These are phyloP conservation scores for Mycena vulgaris DNA, from an alignment of 768 basidiomycete species.

Conservation along the genomic window DNA sequence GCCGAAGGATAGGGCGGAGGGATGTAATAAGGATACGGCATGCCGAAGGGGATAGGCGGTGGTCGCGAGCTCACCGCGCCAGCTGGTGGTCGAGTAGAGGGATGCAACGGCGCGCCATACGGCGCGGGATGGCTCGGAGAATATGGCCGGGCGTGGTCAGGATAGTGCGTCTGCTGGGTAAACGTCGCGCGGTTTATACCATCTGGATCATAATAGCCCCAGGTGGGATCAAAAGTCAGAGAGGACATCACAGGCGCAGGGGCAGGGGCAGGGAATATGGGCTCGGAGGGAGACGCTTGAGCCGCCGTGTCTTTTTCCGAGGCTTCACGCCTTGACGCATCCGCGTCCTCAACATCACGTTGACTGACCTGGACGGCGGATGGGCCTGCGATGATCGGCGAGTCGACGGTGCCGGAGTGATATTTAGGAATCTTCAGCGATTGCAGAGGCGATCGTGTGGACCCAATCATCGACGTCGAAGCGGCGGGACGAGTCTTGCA, in stretches of 20 bases:
- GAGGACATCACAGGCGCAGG: constrained; percentile 28
- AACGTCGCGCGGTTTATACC: constrained; percentile 4
- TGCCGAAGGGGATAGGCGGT: constrained; percentile 8
- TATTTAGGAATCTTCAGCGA: not conserved
- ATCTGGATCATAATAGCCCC: constrained; percentile 28
- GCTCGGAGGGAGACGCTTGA: not conserved
- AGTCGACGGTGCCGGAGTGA: not conserved
- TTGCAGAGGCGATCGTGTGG: not conserved
- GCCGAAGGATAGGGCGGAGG: constrained; percentile 29
- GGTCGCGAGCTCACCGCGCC: not conserved
- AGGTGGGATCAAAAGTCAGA: constrained; percentile 20
- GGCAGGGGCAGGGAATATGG: not conserved
- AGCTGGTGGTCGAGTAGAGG: constrained; percentile 15
- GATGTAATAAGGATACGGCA: constrained; percentile 31
- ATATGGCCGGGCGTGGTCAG: constrained; percentile 5
- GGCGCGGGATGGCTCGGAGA: constrained; percentile 18
- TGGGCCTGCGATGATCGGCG: not conserved
- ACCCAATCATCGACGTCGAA: not conserved
- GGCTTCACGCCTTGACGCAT: not conserved
- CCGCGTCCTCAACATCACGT: not conserved
- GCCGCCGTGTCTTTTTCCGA: constrained; percentile 13
- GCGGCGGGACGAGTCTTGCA: not conserved
- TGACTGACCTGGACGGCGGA: constrained; percentile 5
- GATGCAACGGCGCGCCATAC: constrained; percentile 5
- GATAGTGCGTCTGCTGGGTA: not conserved